Evolutionary conservation across 1,284 basidiomycete genomes (phyloP).

Genomic region (Polyporus tsugae): DNA sequence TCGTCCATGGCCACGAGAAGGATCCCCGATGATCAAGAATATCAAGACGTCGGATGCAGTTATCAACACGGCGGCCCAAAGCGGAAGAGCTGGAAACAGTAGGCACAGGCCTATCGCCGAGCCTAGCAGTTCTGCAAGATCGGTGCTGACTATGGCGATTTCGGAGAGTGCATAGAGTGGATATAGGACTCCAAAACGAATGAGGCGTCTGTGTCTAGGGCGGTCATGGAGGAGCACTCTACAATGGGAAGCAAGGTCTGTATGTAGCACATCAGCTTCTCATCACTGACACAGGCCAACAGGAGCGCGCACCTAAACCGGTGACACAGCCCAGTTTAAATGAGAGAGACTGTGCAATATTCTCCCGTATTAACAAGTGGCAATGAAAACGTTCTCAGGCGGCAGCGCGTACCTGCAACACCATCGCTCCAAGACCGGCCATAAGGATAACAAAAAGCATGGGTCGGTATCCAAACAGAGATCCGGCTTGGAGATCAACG

Average conservation of each 20-base stretch:
- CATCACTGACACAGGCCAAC: neutral
- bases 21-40: constrained; percentile 70
- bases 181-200: constrained; percentile 71
- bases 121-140: constrained; percentile 81
- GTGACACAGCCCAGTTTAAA: constrained; percentile 73
- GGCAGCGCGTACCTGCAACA: constrained; percentile 63
- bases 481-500: constrained; percentile 78
- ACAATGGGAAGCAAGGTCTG: constrained; percentile 76
- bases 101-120: constrained; percentile 82
- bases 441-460: constrained; percentile 88
- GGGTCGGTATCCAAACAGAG: constrained; percentile 76
- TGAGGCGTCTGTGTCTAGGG: constrained; percentile 64
- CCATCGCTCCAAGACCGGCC: constrained; percentile 82
- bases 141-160: constrained; percentile 83
- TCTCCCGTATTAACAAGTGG: neutral
- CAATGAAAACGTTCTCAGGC: neutral
- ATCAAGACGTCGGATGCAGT: constrained; percentile 88
- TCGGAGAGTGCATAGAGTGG: constrained; percentile 77
- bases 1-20: constrained; percentile 61
- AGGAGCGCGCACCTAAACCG: constrained; percentile 55
- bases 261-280: constrained; percentile 44
- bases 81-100: constrained; percentile 82
- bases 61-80: constrained; percentile 85
- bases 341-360: constrained; percentile 55
- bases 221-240: constrained; percentile 75